Base-by-base conservation (phyloP, 2,329 filamentous ascomycete species). In the Parastagonospora avenae region DNA sequence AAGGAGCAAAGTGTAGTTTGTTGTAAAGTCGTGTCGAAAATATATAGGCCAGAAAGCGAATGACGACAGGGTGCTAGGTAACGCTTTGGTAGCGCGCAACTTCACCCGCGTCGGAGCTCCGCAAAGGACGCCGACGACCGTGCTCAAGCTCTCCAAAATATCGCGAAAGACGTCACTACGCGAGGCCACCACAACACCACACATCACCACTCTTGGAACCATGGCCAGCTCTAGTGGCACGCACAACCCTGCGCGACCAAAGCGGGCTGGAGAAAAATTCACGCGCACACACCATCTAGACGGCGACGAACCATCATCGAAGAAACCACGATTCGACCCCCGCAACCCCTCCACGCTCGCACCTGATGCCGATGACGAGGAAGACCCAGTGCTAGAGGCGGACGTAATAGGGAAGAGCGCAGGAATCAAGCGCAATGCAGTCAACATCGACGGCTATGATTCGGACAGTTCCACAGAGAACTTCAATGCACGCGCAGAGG, bases 371-470 rank as follows among this genome's bases (percentile, higher is more conserved):
- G 83, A 84, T 2, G 88, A 90, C 57, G 86, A 90, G 38, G 89
- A 89, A 58, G 85, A 92, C 63, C 85, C 85, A 0, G 83, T 93
- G 27, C 83, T 99, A 8, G 91, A 96, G 43, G 91, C 92, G 16
- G 94, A 97, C 69, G 92, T 97, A 33, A 97, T 97, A 59, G 92
- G 92, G 12, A 83, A 82, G 45, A 82, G 85, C 14, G 85, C 85
- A 1, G 82, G 85, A 35, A 90, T 91, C 0, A 96, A 96, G 73
- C 90, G 94, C 56, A 93, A 93, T 61, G 94, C 93, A 0, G 90
- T 99, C 48, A 97, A 97, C 67, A 86, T 99, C 35, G 94, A 97
- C 68, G 94, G 94, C 43, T 99, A 97, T 76, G 93, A 97, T 63
- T 94, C 89, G 8, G 94, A 99, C 74, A 86, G 83, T 50, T 96